Base-by-base conservation (phyloP, 768 basidiomycete genomes). In the Boletus pseudo-olivaceus region DNA sequence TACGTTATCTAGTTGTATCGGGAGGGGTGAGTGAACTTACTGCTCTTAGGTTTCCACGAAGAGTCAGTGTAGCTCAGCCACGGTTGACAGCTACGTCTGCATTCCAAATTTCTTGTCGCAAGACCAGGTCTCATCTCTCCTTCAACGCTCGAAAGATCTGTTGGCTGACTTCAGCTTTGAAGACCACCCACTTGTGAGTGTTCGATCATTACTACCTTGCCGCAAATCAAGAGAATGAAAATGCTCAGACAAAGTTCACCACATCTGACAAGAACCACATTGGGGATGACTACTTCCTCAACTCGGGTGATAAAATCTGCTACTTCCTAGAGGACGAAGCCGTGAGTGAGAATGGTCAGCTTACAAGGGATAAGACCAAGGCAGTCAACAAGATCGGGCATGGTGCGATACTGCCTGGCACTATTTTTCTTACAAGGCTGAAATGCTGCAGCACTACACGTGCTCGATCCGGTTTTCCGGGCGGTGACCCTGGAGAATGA, bases 351-450 rank as follows among this genome's bases (percentile, higher is more conserved):
- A 68, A 81, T 32, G 88, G 92, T 3, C 85, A 84, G 61, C 79
- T 99, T 68, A 79, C 78, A 1, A 75, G 82, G 53, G 80, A 82
- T 52, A 90, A 90, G 68, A 75, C 84, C 43, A 83, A 81, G 62
- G 84, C 92, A 1, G 89, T 98, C 27, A 99, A 99, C 73, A 99
- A 99, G 81, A 93, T 95, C 56, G 89, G 92, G 2, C 91, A 93
- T 67, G 92, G 91, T 90, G 61, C 37, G 62, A 56, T 34, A 14
- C 34, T 49, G 7, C 23, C 15, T 32, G 12, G 7, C 6, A 8
- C 19, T 15, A 2, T 17, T 37, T 38, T 34, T n/a, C 39, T 35
- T 17, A 54, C 41, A 10, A 0, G 12, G 39, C 32, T 17, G 45
- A 66, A 7, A 27, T 62, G 26, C 17, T 37, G n/a, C 29, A 93